Percentiles rank a stretch among this genome's conserved stretches.
phyloP scores from a whole-genome alignment of 768 basidiomycete species.

The Boletus coccyginus region DNA sequence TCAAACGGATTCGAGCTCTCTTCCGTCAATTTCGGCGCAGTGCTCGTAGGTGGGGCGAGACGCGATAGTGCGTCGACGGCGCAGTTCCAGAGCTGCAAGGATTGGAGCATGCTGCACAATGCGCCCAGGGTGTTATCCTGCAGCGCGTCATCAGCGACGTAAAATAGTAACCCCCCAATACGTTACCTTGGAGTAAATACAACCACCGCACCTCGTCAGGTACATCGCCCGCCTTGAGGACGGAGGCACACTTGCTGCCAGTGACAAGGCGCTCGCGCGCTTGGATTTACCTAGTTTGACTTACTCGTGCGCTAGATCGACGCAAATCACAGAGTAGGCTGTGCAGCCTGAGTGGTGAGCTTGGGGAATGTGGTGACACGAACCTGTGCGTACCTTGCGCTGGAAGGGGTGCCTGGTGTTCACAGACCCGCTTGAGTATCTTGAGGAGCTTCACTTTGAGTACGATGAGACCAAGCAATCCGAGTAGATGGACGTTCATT shows the following conservation, averaged over 20 bases:
- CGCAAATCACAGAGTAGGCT: constrained; percentile 65
- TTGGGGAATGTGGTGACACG: not conserved
- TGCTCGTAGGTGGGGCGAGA: constrained; percentile 40
- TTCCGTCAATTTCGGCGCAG: constrained; percentile 24
- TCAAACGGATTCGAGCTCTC: constrained; percentile 57
- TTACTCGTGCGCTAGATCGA: constrained; percentile 79
- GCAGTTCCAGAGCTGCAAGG: constrained; percentile 79
- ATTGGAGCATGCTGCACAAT: constrained; percentile 59
- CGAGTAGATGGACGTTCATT: constrained; percentile 58
- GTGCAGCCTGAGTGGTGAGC: not conserved
- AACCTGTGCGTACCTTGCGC: constrained; percentile 44
- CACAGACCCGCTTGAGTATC: constrained; percentile 57
- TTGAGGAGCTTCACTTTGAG: constrained; percentile 67
- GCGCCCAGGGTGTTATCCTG: constrained; percentile 63
- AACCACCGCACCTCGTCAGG: constrained; percentile 52
- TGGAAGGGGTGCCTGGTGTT: constrained; percentile 41
- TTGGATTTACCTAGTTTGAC: constrained; percentile 70
- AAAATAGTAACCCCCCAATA: not conserved
- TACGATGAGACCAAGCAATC: constrained; percentile 64
- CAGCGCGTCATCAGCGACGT: not conserved
- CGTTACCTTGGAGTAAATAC: constrained; percentile 57
- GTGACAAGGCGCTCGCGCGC: constrained; percentile 63
- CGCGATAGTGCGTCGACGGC: constrained; percentile 68
- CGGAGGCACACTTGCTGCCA: constrained; percentile 44
- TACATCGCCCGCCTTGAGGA: constrained; percentile 42